Base-by-base conservation (phyloP, 257 asterid species). In the Salvia hispanica region DNA sequence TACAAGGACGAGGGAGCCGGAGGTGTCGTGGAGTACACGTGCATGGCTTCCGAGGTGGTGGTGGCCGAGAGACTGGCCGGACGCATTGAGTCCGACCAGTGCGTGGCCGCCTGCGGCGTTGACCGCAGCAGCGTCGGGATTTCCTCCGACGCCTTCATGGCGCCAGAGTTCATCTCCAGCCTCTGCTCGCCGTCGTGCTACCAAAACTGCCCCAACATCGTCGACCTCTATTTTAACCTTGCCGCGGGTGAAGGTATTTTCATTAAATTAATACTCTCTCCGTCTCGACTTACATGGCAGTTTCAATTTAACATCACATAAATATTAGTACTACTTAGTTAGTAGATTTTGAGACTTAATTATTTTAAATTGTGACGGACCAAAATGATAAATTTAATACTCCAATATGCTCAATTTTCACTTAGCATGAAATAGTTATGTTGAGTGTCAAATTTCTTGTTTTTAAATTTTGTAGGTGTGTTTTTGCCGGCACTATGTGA, bases 191-290 rank as follows among this genome's bases (percentile, higher is more conserved):
- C 84, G 65, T 74, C 66, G 4, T 91, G 97, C 74, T 80, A 78
- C 73, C 74, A 66, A 6, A 75, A 81, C 51, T 91, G 96, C 76
- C 84, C 88, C 55, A 88, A 88, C 77, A 77, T 91, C 50, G 70
- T 88, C n/a, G 90, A 86, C 73, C 96, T 91, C 18, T 87, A 88
- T 61, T 81, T 75, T 72, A 81, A 85, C 71, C 85, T 91, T 18
- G 96, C 97, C 40, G 83, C 88, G 28, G 97, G 84, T 4, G 97
- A 91, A 85, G 97, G 96, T 87, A 75, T 4, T 16, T 39, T 39
- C 0, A 6, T 39, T 39, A 5, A 25, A 25, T 25, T 25, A 25
- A 25, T 25, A 25, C 31, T 25, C 31, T 25, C 31, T 25, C 31
- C 31, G 31, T 25, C 31, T 25, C 31, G 3, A 25, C 31, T 25